Evolutionary conservation across 108 stramenopile genomes (phyloP).

Genomic region (Aurantiochytrium sp.): DNA sequence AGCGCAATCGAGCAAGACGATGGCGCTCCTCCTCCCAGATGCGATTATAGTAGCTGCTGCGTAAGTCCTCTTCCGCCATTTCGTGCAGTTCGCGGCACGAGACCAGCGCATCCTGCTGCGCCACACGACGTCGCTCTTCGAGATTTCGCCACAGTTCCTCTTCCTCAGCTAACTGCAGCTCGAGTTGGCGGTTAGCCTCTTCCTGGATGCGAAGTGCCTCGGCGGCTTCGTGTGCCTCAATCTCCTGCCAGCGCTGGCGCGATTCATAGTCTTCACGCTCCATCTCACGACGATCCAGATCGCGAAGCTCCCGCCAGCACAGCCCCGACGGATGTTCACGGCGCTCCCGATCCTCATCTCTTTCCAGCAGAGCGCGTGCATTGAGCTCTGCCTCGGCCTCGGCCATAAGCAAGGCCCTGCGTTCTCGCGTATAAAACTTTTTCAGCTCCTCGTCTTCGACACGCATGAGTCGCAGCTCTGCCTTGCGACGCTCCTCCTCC

Average conservation of each 20-base stretch:
- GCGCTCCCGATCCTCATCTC: not conserved
- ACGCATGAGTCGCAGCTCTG: not conserved
- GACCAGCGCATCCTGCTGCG: not conserved
- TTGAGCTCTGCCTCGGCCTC: not conserved
- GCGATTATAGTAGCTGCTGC: not conserved
- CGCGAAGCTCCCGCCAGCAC: not conserved
- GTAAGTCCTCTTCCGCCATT: not conserved
- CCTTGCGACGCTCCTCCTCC: not conserved
- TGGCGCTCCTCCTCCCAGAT: constrained; percentile 6
- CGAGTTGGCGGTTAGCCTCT: not conserved
- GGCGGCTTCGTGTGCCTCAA: not conserved
- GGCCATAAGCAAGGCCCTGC: not conserved
- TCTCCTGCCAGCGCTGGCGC: not conserved
- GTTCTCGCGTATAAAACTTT: not conserved
- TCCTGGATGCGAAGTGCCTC: not conserved
- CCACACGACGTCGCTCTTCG: not conserved
- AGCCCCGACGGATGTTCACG: not conserved
- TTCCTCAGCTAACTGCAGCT: not conserved
- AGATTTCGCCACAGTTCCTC: not conserved
- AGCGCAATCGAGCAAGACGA: not conserved
- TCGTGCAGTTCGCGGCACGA: not conserved
- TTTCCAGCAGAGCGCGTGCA: not conserved
- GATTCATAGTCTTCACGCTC: not conserved
- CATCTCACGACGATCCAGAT: not conserved
- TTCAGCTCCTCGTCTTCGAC: not conserved